phyloP scores from a whole-genome alignment of 805 yeast species.

The Zygosaccharomyces rouxii region DNA sequence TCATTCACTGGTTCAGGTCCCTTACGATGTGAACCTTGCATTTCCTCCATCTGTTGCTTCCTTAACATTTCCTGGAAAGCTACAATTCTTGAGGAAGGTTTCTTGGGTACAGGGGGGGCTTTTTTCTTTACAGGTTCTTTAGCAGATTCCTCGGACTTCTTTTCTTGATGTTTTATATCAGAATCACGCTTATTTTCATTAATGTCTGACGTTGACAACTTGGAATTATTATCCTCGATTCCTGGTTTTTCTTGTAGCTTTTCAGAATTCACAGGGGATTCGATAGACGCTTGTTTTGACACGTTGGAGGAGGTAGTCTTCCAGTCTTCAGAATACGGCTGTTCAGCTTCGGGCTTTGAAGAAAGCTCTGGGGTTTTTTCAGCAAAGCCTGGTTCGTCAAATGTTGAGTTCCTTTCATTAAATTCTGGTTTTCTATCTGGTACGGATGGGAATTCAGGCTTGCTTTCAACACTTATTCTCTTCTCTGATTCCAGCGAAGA shows the following conservation, averaged over 20 bases:
- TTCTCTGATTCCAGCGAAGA: neutral
- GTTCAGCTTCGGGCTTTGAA: neutral
- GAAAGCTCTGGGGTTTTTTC: neutral
- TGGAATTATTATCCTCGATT: neutral
- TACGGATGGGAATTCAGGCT: neutral
- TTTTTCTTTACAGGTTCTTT: constrained; percentile 16
- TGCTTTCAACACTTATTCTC: neutral
- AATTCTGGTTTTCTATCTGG: neutral
- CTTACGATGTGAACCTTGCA: constrained; percentile 49
- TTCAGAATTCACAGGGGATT: neutral
- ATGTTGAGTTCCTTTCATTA: constrained; percentile 1
- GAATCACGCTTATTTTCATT: neutral
- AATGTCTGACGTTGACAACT: neutral
- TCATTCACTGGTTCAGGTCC: constrained; percentile 9
- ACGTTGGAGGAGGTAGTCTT: neutral
- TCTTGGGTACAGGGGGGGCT: constrained; percentile 65
- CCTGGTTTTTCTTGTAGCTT: neutral
- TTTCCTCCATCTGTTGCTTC: constrained; percentile 44
- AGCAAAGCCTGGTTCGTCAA: neutral
- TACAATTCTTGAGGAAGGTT: constrained; percentile 72
- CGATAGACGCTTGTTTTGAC: neutral
- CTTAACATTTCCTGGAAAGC: constrained; percentile 76
- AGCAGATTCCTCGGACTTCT: neutral
- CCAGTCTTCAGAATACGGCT: neutral
- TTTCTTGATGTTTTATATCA: neutral